Percentiles rank a stretch among this genome's conserved stretches.
These are phyloP conservation scores for Vicia faba DNA, from an alignment of 306 rosid genomes.

Conservation along the genomic window DNA sequence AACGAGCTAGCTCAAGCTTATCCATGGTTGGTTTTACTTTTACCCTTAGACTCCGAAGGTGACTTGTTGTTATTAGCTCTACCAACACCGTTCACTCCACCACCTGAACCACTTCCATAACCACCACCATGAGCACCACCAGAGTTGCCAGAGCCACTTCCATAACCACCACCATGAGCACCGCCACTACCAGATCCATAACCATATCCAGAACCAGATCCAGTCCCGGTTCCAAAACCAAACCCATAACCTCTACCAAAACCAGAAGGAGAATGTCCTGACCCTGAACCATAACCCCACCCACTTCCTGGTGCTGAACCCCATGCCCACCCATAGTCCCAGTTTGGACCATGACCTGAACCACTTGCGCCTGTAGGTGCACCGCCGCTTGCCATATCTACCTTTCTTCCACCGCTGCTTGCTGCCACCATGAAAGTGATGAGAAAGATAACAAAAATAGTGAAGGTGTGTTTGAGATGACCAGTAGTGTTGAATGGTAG, in stretches of 20 bases:
- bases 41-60: constrained; percentile 30
- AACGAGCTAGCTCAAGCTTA: constrained; percentile 25
- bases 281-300: constrained; percentile 82
- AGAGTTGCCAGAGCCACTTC: constrained; percentile 53
- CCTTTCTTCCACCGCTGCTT: constrained; percentile 34
- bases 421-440: constrained; percentile 13
- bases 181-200: constrained; percentile 62
- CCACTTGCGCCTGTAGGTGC: constrained; percentile 60
- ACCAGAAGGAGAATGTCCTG: constrained; percentile 61
- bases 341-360: constrained; percentile 69
- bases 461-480: constrained; percentile 14
- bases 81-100: constrained; percentile 38
- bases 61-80: constrained; percentile 33
- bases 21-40: constrained; percentile 43
- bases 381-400: constrained; percentile 39
- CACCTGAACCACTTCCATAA: constrained; percentile 49
- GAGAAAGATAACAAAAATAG: constrained; percentile 47
- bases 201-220: constrained; percentile 63
- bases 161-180: constrained; percentile 57
- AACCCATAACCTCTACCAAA: constrained; percentile 62
- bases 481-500: constrained; percentile 9
- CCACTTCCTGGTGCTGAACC: constrained; percentile 67
- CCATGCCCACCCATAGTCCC: constrained; percentile 94
- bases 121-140: constrained; percentile 75
- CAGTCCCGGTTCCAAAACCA: constrained; percentile 68